Base-by-base conservation (phyloP, 768 basidiomycete species). In the Cystobasidium ongulense region DNA sequence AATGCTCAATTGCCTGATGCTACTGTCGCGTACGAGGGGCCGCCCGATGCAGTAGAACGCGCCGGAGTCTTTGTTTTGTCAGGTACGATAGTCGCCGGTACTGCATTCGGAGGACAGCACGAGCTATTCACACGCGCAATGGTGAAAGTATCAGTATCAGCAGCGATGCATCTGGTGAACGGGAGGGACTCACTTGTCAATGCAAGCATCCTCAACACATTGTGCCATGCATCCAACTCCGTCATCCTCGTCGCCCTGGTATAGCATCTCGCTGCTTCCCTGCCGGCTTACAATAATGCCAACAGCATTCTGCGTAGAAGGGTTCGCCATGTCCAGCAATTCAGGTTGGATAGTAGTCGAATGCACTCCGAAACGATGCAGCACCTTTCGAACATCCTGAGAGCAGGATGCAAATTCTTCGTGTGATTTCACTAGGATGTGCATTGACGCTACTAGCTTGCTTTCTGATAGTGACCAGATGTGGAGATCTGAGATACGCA, bases 381-480 rank as follows among this genome's bases (percentile, higher is more conserved):
- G 85, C 0, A 86, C 87, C 80, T 88, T 86, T 72, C 93, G 86
- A 76, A 99, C 95, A 52, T 89, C 86, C 43, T 86, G 86, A 18
- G 91, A 91, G 63, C 94, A 86, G 1, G 85, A 87, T 91, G 97
- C 97, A 80, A 97, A 98, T 78, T 96, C 93, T 71, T 87, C 85
- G 25, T 87, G 86, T 62, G 88, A 85, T 43, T 88, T 88, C 8
- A 92, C 87, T 77, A 90, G 86, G 61, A 99, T 91, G 81, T 99
- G 96, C 29, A 99, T 95, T 1, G 91, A 94, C 11, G 94, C 94
- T 52, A 99, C 89, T 68, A 93, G 87, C 80, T 96, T 97, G 72
- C 86, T 87, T 82, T 99, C 96, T 11, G 92, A 94, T 61, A 99
- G 86, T 79, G 95, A 92, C 96, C 96, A 99, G 66, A 98, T 87